A percentile compares a stretch with the other conserved stretches of the same genome.
Evolutionary conservation across 495 filamentous ascomycete genomes (phyloP).

Genomic region (Podospora anserina): DNA sequence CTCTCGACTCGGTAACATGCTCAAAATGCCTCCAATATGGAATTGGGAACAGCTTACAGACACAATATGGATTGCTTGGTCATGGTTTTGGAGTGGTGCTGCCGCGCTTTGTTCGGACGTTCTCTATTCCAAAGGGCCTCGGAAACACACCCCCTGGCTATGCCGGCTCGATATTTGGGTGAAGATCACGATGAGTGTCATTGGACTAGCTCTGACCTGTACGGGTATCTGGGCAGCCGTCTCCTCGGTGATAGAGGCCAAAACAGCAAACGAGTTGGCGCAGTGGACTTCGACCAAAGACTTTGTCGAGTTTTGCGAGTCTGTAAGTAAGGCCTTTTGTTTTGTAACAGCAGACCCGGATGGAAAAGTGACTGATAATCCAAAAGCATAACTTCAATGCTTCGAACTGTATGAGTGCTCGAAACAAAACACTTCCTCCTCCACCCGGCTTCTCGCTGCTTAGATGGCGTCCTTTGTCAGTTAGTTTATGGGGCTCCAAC

Average conservation of each 20-base stretch:
- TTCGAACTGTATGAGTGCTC: slow-evolving; percentile 1
- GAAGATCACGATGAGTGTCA: background rate
- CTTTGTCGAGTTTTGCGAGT: slow-evolving; percentile 16
- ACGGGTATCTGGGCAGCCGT: slow-evolving; percentile 8
- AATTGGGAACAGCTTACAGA: background rate
- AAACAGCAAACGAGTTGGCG: slow-evolving; percentile 8
- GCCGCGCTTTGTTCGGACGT: background rate
- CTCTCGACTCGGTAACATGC: background rate
- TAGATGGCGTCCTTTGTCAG: background rate
- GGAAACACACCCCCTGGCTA: background rate
- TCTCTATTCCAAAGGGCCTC: background rate
- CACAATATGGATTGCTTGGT: background rate
- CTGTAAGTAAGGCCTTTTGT: slow-evolving; percentile 9
- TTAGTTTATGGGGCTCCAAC: background rate
- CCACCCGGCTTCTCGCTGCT: slow-evolving; percentile 10
- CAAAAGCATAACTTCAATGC: slow-evolving; percentile 6
- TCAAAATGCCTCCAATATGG: background rate
- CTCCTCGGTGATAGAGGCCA: slow-evolving; percentile 12
- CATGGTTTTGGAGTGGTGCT: background rate
- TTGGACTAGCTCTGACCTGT: slow-evolving; percentile 14
- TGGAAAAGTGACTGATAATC: background rate
- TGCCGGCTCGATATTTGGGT: background rate
- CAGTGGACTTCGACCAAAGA: slow-evolving; percentile 16
- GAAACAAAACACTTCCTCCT: slow-evolving; percentile 9
- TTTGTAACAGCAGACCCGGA: background rate